Evolutionary conservation across 129 eudicot genomes (phyloP).

Genomic region (Tanacetum coccineum): DNA sequence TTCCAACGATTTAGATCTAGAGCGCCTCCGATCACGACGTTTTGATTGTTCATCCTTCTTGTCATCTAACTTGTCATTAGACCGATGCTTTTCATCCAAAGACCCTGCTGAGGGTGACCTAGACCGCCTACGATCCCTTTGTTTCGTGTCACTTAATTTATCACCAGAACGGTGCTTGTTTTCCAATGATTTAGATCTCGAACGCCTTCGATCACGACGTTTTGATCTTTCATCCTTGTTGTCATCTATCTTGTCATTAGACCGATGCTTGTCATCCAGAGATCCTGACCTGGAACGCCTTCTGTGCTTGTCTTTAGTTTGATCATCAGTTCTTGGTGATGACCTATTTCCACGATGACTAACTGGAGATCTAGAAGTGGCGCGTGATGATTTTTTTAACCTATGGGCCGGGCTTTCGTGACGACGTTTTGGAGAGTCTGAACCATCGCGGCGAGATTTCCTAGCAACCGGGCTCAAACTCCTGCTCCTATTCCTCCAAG

Average conservation of each 20-base stretch:
- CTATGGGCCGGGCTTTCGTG: constrained; percentile 58
- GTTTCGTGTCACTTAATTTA: too few relatives aligned
- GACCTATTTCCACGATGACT: constrained; percentile 48
- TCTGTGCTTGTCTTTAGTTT: constrained; percentile 44
- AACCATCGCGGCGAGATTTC: constrained; percentile 57
- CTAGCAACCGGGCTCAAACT: constrained; percentile 64
- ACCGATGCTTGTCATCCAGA: too few relatives aligned
- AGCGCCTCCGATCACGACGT: constrained; percentile 50
- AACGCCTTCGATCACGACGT: too few relatives aligned
- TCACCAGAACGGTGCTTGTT: too few relatives aligned
- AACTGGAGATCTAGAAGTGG: constrained; percentile 66
- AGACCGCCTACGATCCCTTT: too few relatives aligned
- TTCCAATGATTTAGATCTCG: too few relatives aligned
- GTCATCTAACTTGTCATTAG: constrained; percentile 41
- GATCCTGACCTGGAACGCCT: constrained; percentile 74
- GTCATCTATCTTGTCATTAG: too few relatives aligned
- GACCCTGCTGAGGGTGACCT: too few relatives aligned
- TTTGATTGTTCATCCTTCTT: constrained; percentile 49
- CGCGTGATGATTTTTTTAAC: constrained; percentile 42
- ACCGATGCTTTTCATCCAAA: constrained; percentile 50
- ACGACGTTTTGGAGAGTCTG: constrained; percentile 64
- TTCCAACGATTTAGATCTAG: constrained; percentile 71
- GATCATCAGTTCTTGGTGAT: constrained; percentile 60
- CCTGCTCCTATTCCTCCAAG: constrained; percentile 85
- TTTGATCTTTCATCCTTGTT: too few relatives aligned